phyloP scores from a whole-genome alignment of 768 basidiomycete genomes.

The Gloeopeniophorella convolvens region DNA sequence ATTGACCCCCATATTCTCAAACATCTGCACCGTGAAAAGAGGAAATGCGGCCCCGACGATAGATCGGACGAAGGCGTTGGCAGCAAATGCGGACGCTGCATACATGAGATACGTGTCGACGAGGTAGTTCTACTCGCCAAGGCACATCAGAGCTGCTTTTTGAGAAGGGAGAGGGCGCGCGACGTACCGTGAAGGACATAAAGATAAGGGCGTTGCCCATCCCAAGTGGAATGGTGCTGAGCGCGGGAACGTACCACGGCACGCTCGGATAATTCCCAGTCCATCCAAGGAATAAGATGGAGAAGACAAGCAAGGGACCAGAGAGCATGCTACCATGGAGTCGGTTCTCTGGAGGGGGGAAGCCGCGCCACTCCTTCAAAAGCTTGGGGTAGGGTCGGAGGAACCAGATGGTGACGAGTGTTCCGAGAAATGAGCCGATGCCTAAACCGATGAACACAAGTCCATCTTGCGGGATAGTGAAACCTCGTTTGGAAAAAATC shows the following conservation, averaged over 20 bases:
- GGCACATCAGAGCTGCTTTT: neutral
- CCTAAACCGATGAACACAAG: constrained; percentile 10
- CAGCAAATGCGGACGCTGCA: constrained; percentile 10
- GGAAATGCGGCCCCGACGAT: constrained; percentile 6
- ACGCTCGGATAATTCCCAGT: constrained; percentile 5
- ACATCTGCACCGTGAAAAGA: constrained; percentile 11
- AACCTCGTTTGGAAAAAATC: neutral
- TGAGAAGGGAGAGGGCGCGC: neutral
- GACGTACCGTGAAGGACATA: constrained; percentile 9
- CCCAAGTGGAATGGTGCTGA: constrained; percentile 6
- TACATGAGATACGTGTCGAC: constrained; percentile 14
- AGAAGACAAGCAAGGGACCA: neutral
- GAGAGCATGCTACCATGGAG: constrained; percentile 4
- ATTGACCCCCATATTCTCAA: constrained; percentile 6
- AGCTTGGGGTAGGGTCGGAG: neutral
- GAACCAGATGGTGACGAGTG: neutral
- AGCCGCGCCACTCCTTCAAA: constrained; percentile 8
- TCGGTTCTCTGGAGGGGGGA: constrained; percentile 8
- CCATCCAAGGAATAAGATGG: constrained; percentile 12
- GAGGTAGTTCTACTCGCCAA: constrained; percentile 6
- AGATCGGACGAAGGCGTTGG: constrained; percentile 6
- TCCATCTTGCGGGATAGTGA: neutral
- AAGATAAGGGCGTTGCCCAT: neutral
- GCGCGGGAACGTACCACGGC: constrained; percentile 11
- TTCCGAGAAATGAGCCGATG: neutral